phyloP scores from a whole-genome alignment of 2,329 filamentous ascomycete species.

The Tolypocladium ophioglossoides region DNA sequence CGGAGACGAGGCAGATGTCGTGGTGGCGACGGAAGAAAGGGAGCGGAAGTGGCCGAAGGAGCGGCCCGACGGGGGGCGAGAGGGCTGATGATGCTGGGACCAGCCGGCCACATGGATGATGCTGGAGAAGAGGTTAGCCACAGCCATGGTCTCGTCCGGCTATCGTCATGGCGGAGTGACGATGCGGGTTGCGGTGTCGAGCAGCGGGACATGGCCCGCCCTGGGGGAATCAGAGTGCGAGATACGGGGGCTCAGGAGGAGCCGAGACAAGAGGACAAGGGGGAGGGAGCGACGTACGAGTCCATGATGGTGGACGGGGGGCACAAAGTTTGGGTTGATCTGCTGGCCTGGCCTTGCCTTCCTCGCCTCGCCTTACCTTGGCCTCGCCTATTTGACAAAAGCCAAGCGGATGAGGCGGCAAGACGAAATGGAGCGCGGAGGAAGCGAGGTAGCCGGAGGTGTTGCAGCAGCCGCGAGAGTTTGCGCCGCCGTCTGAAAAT shows the following conservation, averaged over 20 bases:
- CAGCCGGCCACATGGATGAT: conserved; percentile 44
- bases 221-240: neutral
- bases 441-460: neutral
- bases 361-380: neutral
- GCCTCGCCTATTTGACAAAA: neutral
- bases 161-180: conserved; percentile 1
- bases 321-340: neutral
- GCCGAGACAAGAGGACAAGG: neutral
- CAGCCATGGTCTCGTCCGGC: conserved; percentile 3
- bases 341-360: neutral
- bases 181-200: conserved; percentile 6
- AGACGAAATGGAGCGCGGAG: neutral
- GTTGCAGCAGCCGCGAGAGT: neutral
- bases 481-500: neutral
- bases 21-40: conserved; percentile 39
- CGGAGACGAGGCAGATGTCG: conserved; percentile 17
- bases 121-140: conserved; percentile 22
- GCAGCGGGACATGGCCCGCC: neutral
- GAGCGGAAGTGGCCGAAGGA: conserved; percentile 41
- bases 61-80: conserved; percentile 16
- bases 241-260: neutral
- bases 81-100: conserved; percentile 29
- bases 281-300: conserved; percentile 15
- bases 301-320: conserved; percentile 12
- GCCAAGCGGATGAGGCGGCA: neutral